phyloP scores from a whole-genome alignment of 2,329 filamentous ascomycete species.

The Fusarium hainanense region DNA sequence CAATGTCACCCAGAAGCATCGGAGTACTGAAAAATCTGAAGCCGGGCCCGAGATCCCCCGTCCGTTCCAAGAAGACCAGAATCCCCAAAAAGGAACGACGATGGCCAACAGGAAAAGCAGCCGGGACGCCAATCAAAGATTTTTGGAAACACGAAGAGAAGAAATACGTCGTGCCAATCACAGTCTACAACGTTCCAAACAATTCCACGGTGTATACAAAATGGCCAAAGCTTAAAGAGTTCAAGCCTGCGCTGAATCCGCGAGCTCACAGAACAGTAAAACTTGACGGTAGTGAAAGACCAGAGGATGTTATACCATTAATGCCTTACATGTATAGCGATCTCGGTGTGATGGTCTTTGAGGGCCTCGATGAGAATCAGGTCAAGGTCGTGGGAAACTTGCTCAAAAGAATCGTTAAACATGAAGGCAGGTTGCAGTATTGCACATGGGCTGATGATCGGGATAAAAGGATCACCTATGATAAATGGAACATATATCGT shows the following conservation, averaged over 20 bases:
- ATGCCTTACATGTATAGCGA: constrained; percentile 47
- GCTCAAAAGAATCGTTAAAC: constrained; percentile 21
- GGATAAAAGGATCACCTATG: neutral
- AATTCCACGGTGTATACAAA: constrained; percentile 1
- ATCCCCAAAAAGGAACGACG: neutral
- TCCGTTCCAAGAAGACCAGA: neutral
- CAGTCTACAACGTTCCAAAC: constrained; percentile 5
- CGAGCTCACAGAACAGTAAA: constrained; percentile 3
- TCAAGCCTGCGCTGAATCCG: constrained; percentile 35
- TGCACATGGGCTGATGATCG: neutral
- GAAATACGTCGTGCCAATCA: neutral
- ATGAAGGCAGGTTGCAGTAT: constrained; percentile 2
- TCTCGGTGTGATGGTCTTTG: constrained; percentile 48
- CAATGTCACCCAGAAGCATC: neutral
- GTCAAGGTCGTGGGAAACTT: constrained; percentile 40
- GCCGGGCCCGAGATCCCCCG: neutral
- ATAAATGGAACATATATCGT: constrained; percentile 24
- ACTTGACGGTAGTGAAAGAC: neutral
- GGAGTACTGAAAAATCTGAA: neutral
- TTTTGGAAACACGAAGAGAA: neutral
- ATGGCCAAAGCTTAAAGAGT: constrained; percentile 42
- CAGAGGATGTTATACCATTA: neutral
- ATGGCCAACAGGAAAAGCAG: neutral
- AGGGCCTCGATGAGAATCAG: constrained; percentile 41
- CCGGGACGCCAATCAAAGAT: neutral